These are phyloP conservation scores for Penicillium goetzii DNA, from an alignment of 495 filamentous ascomycete genomes.

Conservation along the genomic window DNA sequence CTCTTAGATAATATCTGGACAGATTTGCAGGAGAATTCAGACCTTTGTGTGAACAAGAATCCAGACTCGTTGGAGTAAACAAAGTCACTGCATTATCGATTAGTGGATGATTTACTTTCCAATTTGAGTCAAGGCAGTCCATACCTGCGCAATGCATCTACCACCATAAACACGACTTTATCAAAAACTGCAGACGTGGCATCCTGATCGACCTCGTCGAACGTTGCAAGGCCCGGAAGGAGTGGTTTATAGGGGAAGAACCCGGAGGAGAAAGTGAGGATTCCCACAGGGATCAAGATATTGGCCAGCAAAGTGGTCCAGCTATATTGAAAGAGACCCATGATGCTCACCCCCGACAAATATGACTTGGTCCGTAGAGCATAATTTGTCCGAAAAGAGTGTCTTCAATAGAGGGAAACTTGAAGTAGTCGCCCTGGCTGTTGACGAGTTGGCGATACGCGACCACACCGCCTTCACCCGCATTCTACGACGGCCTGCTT, in stretches of 20 bases:
- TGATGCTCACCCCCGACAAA: conserved; percentile 16
- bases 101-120: conserved; percentile 12
- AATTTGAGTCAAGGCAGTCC: conserved; percentile 1
- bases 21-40: conserved; percentile 23
- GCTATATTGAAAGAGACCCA: conserved; percentile 25
- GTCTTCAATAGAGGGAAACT: neutral
- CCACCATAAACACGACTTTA: conserved; percentile 94
- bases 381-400: neutral
- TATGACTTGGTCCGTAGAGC: neutral
- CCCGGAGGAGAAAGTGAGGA: conserved; percentile 82
- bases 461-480: conserved; percentile 27
- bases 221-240: conserved; percentile 76
- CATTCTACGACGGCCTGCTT: neutral
- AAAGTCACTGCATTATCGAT: conserved; percentile 73
- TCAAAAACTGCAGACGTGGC: conserved; percentile 69
- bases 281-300: conserved; percentile 72
- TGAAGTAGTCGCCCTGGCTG: neutral
- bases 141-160: conserved; percentile 92
- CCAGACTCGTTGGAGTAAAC: conserved; percentile 80
- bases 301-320: conserved; percentile 60
- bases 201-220: conserved; percentile 51
- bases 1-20: neutral
- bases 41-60: conserved; percentile 93
- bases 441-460: conserved; percentile 15
- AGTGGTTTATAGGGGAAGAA: conserved; percentile 99